phyloP scores from a whole-genome alignment of 1,139 yeast genomes.

The Suhomyces bokatorum region DNA sequence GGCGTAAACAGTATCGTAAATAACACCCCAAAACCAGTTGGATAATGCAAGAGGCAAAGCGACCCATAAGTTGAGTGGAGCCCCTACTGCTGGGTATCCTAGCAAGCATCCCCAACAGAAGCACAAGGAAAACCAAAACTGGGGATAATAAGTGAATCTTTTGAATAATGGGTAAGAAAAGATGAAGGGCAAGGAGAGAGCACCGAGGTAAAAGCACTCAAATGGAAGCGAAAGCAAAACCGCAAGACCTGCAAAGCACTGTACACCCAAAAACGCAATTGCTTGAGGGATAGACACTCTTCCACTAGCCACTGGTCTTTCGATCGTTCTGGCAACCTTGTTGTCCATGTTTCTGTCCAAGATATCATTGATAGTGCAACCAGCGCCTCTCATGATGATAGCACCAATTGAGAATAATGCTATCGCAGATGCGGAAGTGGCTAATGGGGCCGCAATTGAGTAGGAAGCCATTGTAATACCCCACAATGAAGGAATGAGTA shows the following conservation, averaged over 20 bases:
- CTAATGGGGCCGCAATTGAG: constrained; percentile 64
- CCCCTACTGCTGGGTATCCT: constrained; percentile 93
- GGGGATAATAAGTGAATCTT: constrained; percentile 94
- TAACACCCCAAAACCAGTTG: constrained; percentile 89
- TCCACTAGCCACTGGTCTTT: constrained; percentile 89
- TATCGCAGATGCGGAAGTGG: constrained; percentile 58
- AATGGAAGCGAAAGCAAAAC: constrained; percentile 72
- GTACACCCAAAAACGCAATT: constrained; percentile 68
- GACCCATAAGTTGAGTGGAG: constrained; percentile 70
- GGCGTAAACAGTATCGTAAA: constrained; percentile 94
- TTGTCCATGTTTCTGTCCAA: constrained; percentile 80
- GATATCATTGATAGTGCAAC: constrained; percentile 92
- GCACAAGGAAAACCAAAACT: constrained; percentile 74
- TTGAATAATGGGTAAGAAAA: constrained; percentile 90
- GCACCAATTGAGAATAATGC: constrained; percentile 81
- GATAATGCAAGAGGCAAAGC: constrained; percentile 79
- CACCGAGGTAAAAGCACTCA: constrained; percentile 82
- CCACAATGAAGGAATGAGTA: constrained; percentile 80
- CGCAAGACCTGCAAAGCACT: constrained; percentile 73
- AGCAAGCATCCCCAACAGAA: constrained; percentile 94
- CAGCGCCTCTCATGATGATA: constrained; percentile 94
- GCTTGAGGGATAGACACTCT: constrained; percentile 76
- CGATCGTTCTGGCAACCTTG: constrained; percentile 83
- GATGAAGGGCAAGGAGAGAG: constrained; percentile 76
- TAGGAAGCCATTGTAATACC: constrained; percentile 85